Evolutionary conservation across 768 basidiomycete genomes (phyloP).

Genomic region (Dioszegia aurantiaca): DNA sequence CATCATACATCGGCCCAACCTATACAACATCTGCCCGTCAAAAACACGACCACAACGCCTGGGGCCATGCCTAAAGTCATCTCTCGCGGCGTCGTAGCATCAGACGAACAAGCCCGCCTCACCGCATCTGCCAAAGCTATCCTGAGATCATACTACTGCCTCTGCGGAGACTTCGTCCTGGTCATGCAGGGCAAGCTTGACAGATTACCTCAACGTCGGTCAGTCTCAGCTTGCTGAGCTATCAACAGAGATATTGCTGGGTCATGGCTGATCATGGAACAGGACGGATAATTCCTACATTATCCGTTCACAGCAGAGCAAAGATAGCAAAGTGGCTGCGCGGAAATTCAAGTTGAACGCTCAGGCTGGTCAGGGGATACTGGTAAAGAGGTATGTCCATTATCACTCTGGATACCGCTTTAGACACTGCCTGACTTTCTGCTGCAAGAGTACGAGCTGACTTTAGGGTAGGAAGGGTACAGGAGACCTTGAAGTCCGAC

Average conservation of each 20-base stretch:
- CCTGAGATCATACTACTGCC: slow-evolving; percentile 52
- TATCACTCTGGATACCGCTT: not conserved
- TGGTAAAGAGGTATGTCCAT: slow-evolving; percentile 69
- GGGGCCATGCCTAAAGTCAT: slow-evolving; percentile 81
- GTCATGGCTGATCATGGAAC: slow-evolving; percentile 62
- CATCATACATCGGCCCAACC: too few relatives aligned
- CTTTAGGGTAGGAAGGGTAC: slow-evolving; percentile 24
- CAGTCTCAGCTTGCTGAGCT: slow-evolving; percentile 20
- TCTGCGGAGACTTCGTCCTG: slow-evolving; percentile 53
- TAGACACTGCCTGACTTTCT: too few relatives aligned
- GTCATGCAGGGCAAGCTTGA: slow-evolving; percentile 52
- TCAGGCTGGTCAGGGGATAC: slow-evolving; percentile 63
- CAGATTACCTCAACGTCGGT: slow-evolving; percentile 48
- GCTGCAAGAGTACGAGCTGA: not conserved
- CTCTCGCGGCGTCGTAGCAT: slow-evolving; percentile 81
- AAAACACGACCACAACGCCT: too few relatives aligned
- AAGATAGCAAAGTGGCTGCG: slow-evolving; percentile 59
- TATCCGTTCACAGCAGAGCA: slow-evolving; percentile 68
- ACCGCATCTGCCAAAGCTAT: slow-evolving; percentile 50
- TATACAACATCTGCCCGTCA: too few relatives aligned
- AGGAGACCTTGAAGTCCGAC: slow-evolving; percentile 44
- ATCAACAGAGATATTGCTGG: too few relatives aligned
- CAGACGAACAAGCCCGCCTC: slow-evolving; percentile 60
- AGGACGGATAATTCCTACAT: slow-evolving; percentile 77
- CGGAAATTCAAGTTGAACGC: slow-evolving; percentile 83